Evolutionary conservation across 371 early-diverging fungal species (phyloP).

Genomic region (Amoeboaphelidium protococcarum): DNA sequence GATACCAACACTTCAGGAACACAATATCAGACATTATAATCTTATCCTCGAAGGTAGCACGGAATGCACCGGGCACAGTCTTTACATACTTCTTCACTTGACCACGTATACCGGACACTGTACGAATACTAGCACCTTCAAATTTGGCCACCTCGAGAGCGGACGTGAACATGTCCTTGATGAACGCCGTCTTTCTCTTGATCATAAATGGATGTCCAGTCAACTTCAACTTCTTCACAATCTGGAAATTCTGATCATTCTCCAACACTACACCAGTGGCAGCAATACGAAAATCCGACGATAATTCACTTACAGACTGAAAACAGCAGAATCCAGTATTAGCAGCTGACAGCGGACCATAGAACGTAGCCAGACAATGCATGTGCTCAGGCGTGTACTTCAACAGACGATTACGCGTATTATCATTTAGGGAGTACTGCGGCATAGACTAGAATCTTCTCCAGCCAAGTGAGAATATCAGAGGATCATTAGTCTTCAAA

Average conservation of each 20-base stretch:
- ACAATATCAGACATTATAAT: slow-evolving; percentile 86
- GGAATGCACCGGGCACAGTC: slow-evolving; percentile 79
- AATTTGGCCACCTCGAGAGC: slow-evolving; percentile 95
- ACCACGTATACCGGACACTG: slow-evolving; percentile 94
- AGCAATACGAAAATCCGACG: slow-evolving; percentile 62
- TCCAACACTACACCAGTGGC: slow-evolving; percentile 85
- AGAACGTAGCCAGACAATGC: slow-evolving; percentile 89
- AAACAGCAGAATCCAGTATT: slow-evolving; percentile 88
- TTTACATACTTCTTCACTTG: slow-evolving; percentile 75
- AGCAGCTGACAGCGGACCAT: slow-evolving; percentile 58
- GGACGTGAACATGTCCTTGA: slow-evolving; percentile 98
- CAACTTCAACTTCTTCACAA: slow-evolving; percentile 96
- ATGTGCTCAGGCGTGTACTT: slow-evolving; percentile 97
- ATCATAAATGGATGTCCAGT: slow-evolving; percentile 77
- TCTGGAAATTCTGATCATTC: slow-evolving; percentile 56
- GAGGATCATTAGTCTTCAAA: slow-evolving; percentile 89
- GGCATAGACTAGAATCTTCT: slow-evolving; percentile 91
- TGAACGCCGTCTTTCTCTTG: slow-evolving; percentile 91
- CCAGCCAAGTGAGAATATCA: slow-evolving; percentile 95
- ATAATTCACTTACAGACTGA: slow-evolving; percentile 36
- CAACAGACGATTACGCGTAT: slow-evolving; percentile 80
- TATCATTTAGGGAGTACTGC: slow-evolving; percentile 73
- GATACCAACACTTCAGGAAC: slow-evolving; percentile 89
- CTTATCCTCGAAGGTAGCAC: slow-evolving; percentile 98
- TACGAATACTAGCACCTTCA: slow-evolving; percentile 82